Percentiles rank a stretch among this genome's conserved stretches.
Evolutionary conservation across 2,329 filamentous ascomycete genomes (phyloP).

Genomic region (Penicillium hesseltinei): DNA sequence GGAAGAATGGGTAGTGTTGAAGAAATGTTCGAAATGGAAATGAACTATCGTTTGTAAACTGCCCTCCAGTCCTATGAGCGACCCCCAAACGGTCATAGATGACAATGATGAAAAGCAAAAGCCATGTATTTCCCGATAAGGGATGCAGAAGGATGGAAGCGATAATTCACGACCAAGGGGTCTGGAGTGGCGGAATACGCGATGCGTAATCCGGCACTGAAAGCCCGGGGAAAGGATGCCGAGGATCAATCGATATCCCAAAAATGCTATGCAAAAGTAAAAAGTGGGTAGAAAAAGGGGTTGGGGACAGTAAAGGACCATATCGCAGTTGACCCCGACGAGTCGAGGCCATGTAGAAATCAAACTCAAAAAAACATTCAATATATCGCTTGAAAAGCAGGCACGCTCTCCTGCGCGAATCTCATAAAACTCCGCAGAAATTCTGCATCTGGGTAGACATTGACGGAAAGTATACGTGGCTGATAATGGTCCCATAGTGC

Average conservation of each 20-base stretch:
- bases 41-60: slow-evolving; percentile 20
- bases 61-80: slow-evolving; percentile 12
- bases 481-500: not conserved
- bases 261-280: slow-evolving; percentile 9
- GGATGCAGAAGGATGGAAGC: not conserved
- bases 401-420: slow-evolving; percentile 9
- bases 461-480: not conserved
- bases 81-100: slow-evolving; percentile 15
- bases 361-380: slow-evolving; percentile 13
- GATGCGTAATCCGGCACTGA: not conserved
- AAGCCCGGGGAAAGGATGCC: not conserved
- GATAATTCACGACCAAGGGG: not conserved
- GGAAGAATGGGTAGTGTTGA: not conserved
- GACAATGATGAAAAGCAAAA: not conserved
- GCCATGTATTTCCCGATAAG: not conserved
- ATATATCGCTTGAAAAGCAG: slow-evolving; percentile 21
- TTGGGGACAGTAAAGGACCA: not conserved
- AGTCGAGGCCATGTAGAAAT: slow-evolving; percentile 15
- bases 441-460: slow-evolving; percentile 8
- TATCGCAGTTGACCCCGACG: slow-evolving; percentile 12
- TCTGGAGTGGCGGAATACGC: not conserved
- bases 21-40: slow-evolving; percentile 1
- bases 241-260: slow-evolving; percentile 6
- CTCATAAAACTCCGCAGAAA: slow-evolving; percentile 14
- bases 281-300: not conserved